Evolutionary conservation across 768 basidiomycete genomes (phyloP).

Genomic region (Amylocystis lapponica): DNA sequence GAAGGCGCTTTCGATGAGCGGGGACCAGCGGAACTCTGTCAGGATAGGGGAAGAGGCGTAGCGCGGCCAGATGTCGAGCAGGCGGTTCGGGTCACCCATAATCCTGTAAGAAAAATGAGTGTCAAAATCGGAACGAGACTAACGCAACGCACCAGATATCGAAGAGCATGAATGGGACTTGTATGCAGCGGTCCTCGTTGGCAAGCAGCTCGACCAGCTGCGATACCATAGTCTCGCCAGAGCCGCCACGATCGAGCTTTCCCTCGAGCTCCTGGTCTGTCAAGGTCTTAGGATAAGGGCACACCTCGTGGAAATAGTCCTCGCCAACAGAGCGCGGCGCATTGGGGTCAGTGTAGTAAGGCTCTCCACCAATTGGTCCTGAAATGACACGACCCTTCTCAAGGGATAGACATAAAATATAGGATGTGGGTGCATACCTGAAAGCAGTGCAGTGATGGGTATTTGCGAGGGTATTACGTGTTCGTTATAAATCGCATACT

Average conservation of each 20-base stretch:
- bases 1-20: conserved; percentile 18
- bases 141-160: conserved; percentile 46
- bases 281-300: conserved; percentile 32
- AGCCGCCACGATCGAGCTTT: too few species aligned
- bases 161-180: conserved; percentile 43
- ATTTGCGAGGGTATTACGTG: conserved; percentile 47
- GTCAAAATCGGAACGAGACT: conserved; percentile 16
- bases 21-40: conserved; percentile 17
- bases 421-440: conserved; percentile 28
- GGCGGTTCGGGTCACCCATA: conserved; percentile 9
- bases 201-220: conserved; percentile 34
- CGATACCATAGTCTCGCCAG: too few species aligned
- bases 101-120: conserved; percentile 1
- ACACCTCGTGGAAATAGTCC: conserved; percentile 34
- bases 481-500: conserved; percentile 42
- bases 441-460: conserved; percentile 48
- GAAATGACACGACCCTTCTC: too few species aligned
- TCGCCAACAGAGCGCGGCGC: conserved; percentile 31
- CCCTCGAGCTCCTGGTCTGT: too few species aligned
- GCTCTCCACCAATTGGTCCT: conserved; percentile 39
- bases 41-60: conserved; percentile 15
- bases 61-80: conserved; percentile 11
- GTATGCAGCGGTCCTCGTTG: conserved; percentile 45
- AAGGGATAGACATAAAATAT: too few species aligned
- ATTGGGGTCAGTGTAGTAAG: conserved; percentile 27